Evolutionary conservation across 345 rosid species (phyloP), one percentile per base, ranked within the genome.

Genomic region (Orychophragmus violaceus): DNA sequence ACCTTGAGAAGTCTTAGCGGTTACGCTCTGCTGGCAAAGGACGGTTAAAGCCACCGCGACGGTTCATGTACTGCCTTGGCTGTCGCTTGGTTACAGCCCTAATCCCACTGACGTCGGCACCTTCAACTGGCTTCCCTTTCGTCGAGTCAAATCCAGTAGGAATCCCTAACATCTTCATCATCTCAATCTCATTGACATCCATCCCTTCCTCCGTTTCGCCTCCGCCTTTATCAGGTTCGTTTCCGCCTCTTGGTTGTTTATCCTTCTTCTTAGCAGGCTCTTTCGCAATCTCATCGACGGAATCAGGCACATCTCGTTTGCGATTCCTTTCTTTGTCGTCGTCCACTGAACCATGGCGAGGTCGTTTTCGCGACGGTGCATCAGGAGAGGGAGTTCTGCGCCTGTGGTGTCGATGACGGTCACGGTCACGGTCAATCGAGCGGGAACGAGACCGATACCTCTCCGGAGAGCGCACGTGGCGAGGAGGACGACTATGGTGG

Each of bases 151-250:
- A 91, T 37, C 94, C 95, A 5, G 77, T 79, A 0, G 96, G 99
- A 72, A 95, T 90, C 74, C 99, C 96, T 10, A 95, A 64, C 71
- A 83, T 87, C 90, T 81, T 89, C 97, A 95, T 91, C 90, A 89
- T 83, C 82, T 90, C 96, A 6, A 84, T 55, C 76, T 87, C 94
- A 57, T 86, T 83, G 72, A 22, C 79, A 65, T 66, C 76, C 76
- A 71, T 59, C 4, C 48, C 75, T 3, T 78, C 82, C 41, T 77
- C 86, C 1, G 39, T 45, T 33, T 25, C 75, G 13, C 46, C 29
- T 35, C 51, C 82, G 19, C 42, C 80, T n/a, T n/a, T n/a, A n/a
- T n/a, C n/a, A n/a, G n/a, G n/a, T n/a, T n/a, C n/a, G n/a, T n/a
- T n/a, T 5, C 55, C 58, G 13, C 21, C 63, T 32, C 36, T 41